phyloP scores from a whole-genome alignment of 495 filamentous ascomycete genomes.

The Mytilinidion resinicola region DNA sequence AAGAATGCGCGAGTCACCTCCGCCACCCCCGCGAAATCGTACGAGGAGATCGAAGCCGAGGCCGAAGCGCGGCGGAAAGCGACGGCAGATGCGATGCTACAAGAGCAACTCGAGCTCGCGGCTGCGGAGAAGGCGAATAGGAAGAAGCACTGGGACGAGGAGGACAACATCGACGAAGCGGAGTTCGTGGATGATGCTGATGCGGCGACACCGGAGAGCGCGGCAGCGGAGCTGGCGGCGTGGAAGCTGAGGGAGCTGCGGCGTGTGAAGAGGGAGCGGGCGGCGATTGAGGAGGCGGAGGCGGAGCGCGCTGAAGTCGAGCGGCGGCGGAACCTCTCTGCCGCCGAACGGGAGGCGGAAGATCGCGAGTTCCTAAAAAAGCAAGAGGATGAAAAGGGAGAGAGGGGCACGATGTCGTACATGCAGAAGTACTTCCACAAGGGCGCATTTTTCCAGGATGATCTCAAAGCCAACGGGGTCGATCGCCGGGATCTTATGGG shows the following conservation, averaged over 20 bases:
- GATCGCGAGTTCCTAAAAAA: constrained; percentile 69
- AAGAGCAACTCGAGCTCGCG: constrained; percentile 79
- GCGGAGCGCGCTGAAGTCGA: constrained; percentile 86
- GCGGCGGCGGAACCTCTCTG: constrained; percentile 75
- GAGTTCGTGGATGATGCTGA: constrained; percentile 78
- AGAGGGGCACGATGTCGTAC: constrained; percentile 78
- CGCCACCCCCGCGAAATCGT: constrained; percentile 11
- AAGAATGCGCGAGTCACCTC: constrained; percentile 61
- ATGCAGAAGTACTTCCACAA: constrained; percentile 98
- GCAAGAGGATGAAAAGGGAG: constrained; percentile 80
- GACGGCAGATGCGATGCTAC: constrained; percentile 67
- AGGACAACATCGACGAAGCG: constrained; percentile 56
- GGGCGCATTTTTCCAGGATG: constrained; percentile 89
- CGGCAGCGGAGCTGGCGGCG: constrained; percentile 67
- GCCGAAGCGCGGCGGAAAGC: constrained; percentile 26
- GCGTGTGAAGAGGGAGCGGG: constrained; percentile 77
- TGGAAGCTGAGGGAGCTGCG: constrained; percentile 93
- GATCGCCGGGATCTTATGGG: constrained; percentile 77
- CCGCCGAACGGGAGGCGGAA: constrained; percentile 80
- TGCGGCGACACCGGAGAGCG: constrained; percentile 65
- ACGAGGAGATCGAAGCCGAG: constrained; percentile 22
- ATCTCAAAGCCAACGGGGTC: constrained; percentile 64
- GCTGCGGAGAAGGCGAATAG: constrained; percentile 66
- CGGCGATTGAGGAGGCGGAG: constrained; percentile 76
- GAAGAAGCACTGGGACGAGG: constrained; percentile 83